Evolutionary conservation across 805 yeast species (phyloP), one percentile per base, ranked within the genome.

Genomic region (Saccharomycopsis selenospora): DNA sequence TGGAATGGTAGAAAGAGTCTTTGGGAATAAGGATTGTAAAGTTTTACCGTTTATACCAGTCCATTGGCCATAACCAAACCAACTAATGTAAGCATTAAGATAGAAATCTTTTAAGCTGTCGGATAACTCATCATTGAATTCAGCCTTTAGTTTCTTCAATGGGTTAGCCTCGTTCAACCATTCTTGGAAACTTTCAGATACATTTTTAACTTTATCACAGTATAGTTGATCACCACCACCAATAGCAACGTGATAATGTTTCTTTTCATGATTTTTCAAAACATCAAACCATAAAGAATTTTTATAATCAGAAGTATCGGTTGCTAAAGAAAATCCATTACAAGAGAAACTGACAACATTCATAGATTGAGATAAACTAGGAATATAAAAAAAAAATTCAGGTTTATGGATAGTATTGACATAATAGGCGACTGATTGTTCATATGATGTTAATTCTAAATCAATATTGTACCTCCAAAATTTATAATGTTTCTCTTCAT

Each of bases 141-240:
- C 57, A 6, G 73, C 73, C 29, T 67, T 58, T 29, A 63, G 63
- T 55, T 77, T 81, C 55, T 69, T 66, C 26, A 67, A 59, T 7
- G 79, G 66, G 51, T 72, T 76, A 48, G 69, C 72, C 52, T 77
- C 79, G 25, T 69, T 60, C 25, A 78, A 62, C 96, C 97, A 89
- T 26, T 76, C 62, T 51, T 72, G 62, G 56, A 85, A 76, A 5
- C 61, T 61, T 43, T 72, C 59, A 13, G 82, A 77, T 18, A 76
- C 70, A 18, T 72, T 55, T 62, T 83, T 85, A 56, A 91, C 79
- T 1, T 87, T 72, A 65, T 91, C 99, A 46, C 90, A 80, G 63
- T 91, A 91, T 45, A 91, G 75, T 66, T 91, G 99, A 66, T 91
- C 99, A 27, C 99, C 99, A 46, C 98, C 98, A 25, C 98, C 98